Percentiles rank a stretch among this genome's conserved stretches.
These are phyloP conservation scores for Monoraphidium neglectum DNA, from an alignment of 139 green algal genomes.

Conservation along the genomic window DNA sequence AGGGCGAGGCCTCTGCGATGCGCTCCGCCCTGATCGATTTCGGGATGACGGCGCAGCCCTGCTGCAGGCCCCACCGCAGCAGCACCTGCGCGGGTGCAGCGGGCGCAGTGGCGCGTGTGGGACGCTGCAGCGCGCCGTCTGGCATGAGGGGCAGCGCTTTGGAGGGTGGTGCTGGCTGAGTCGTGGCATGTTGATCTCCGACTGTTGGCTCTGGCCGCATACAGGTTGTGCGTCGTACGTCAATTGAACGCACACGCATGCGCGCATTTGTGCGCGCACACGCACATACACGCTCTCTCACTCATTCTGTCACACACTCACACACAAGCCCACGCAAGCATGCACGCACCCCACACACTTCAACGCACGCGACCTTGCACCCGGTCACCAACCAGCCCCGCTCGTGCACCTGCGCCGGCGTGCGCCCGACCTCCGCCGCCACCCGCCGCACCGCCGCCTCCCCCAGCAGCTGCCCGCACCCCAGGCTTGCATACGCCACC, in stretches of 20 bases:
- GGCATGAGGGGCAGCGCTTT: no score
- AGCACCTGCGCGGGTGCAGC: slow-evolving; percentile 75
- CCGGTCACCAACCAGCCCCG: not conserved
- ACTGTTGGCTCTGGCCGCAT: no score
- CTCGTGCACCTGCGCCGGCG: slow-evolving; percentile 43
- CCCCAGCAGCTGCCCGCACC: slow-evolving; percentile 46
- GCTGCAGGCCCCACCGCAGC: slow-evolving; percentile 75
- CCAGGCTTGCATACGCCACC: slow-evolving; percentile 56
- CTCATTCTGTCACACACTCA: not conserved
- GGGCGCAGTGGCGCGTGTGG: no score
- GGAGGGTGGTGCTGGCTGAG: no score
- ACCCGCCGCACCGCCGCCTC: slow-evolving; percentile 37
- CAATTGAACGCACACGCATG: no score
- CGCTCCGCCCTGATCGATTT: slow-evolving; percentile 58
- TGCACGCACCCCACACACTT: no score
- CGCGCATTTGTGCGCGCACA: no score
- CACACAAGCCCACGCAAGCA: not conserved
- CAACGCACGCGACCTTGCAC: not conserved
- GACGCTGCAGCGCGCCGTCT: no score
- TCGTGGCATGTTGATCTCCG: no score
- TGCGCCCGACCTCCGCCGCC: slow-evolving; percentile 25
- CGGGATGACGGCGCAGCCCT: slow-evolving; percentile 76
- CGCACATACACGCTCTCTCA: no score
- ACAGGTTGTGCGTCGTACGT: no score
- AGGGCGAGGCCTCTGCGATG: slow-evolving; percentile 37